Percentiles rank a stretch among this genome's conserved stretches.
Conservation (phyloP, 2,329 filamentous ascomycete species). For the Xylariaceae sp. region DNA sequence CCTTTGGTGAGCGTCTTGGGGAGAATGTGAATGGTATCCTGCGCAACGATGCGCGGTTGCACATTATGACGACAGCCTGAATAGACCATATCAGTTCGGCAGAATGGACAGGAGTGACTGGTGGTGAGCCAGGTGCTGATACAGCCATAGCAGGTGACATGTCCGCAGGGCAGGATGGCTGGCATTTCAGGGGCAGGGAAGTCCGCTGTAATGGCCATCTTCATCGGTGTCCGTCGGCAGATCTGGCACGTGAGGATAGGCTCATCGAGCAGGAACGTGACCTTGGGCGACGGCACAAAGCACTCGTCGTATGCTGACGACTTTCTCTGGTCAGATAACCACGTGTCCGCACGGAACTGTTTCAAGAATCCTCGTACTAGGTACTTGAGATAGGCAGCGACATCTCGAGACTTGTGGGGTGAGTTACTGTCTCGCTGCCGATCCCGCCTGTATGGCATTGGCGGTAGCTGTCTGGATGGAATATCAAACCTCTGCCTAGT, state of each 20-base stretch:
- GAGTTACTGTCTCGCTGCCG: background rate
- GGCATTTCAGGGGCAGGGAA: conserved; percentile 14
- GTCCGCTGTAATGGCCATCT: conserved; percentile 10
- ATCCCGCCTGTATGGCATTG: background rate
- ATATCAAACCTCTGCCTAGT: background rate
- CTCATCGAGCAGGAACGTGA: conserved; percentile 29
- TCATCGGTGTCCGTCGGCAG: conserved; percentile 18
- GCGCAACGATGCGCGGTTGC: conserved; percentile 25
- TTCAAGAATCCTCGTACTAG: conserved; percentile 14
- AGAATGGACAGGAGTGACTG: conserved; percentile 34
- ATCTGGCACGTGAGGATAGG: conserved; percentile 26
- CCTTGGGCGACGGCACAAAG: conserved; percentile 26
- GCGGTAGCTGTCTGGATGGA: background rate
- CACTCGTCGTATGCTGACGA: conserved; percentile 7
- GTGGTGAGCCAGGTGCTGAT: conserved; percentile 27
- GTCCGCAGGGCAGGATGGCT: conserved; percentile 35
- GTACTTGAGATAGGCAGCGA: conserved; percentile 16
- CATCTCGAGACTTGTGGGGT: background rate
- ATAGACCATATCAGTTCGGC: conserved; percentile 29
- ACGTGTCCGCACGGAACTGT: background rate
- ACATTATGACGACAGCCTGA: conserved; percentile 31
- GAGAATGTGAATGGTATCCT: conserved; percentile 31
- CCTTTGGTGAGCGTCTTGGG: conserved; percentile 32
- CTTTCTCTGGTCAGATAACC: background rate
- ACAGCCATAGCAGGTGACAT: conserved; percentile 32